A percentile compares a stretch with the other conserved stretches of the same genome.
These are phyloP conservation scores for Brettanomyces sp. DNA, from an alignment of 805 yeast species.

Conservation along the genomic window DNA sequence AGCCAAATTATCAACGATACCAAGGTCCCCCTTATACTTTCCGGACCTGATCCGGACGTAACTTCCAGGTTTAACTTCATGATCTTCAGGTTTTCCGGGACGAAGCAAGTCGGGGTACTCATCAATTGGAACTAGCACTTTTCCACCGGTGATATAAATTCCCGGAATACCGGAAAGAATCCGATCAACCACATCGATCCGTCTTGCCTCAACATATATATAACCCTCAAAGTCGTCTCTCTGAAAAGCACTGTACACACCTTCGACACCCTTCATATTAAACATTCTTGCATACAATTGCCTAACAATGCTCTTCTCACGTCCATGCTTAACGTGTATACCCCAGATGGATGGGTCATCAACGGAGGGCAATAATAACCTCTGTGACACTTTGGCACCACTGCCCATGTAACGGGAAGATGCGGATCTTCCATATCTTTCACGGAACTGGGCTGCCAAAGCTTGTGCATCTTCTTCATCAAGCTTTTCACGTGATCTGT, in stretches of 20 bases:
- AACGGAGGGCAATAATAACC: constrained; percentile 87
- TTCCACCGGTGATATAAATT: constrained; percentile 49
- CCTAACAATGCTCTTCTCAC: constrained; percentile 84
- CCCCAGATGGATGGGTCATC: constrained; percentile 97
- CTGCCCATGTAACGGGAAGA: constrained; percentile 75
- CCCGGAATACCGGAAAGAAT: constrained; percentile 88
- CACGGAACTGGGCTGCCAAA: constrained; percentile 84
- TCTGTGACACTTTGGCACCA: constrained; percentile 76
- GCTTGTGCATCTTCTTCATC: constrained; percentile 94
- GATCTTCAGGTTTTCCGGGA: constrained; percentile 81
- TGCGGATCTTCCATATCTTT: constrained; percentile 82
- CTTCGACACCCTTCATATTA: constrained; percentile 71
- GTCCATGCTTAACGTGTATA: constrained; percentile 84
- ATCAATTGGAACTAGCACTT: constrained; percentile 85
- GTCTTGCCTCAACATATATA: constrained; percentile 88
- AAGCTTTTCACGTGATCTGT: constrained; percentile 68
- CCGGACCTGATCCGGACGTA: constrained; percentile 89
- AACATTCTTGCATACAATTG: constrained; percentile 76
- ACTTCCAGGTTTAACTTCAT: constrained; percentile 82
- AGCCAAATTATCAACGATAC: constrained; percentile 83
- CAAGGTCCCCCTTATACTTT: constrained; percentile 85
- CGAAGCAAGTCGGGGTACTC: constrained; percentile 90
- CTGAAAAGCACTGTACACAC: constrained; percentile 83
- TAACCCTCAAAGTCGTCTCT: constrained; percentile 90
- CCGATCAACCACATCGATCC: constrained; percentile 81